Percentiles rank a stretch among this genome's conserved stretches.
phyloP scores from a whole-genome alignment of 805 yeast species.

The Candida broadrunensis region DNA sequence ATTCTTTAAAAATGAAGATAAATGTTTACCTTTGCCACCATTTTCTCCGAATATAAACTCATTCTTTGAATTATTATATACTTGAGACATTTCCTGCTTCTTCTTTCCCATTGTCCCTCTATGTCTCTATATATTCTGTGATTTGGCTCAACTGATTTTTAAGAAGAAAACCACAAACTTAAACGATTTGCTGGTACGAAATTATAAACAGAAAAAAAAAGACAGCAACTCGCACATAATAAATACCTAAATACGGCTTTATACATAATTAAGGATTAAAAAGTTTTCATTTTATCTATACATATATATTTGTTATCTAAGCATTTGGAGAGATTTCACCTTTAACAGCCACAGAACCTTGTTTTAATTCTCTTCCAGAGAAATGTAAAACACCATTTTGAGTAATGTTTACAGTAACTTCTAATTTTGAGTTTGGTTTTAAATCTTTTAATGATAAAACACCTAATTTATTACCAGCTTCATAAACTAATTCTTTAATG shows the following conservation, averaged over 20 bases:
- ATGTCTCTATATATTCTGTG: too few relatives aligned
- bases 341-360: conserved; percentile 53
- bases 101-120: conserved; percentile 40
- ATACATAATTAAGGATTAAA: too few relatives aligned
- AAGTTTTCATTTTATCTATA: not conserved
- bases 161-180: too few relatives aligned
- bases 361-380: conserved; percentile 64
- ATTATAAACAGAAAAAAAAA: too few relatives aligned
- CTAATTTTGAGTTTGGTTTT: conserved; percentile 63
- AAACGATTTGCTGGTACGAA: too few relatives aligned
- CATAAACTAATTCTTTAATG: conserved; percentile 68
- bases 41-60: conserved; percentile 67
- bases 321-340: conserved; percentile 44
- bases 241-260: too few relatives aligned
- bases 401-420: conserved; percentile 62
- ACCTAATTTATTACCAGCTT: conserved; percentile 72
- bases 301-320: not conserved
- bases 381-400: conserved; percentile 63
- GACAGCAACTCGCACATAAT: too few relatives aligned
- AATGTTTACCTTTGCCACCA: conserved; percentile 64
- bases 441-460: conserved; percentile 73
- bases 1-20: conserved; percentile 49
- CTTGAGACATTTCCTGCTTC: conserved; percentile 45
- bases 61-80: conserved; percentile 35
- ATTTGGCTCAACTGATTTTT: too few relatives aligned